Percentiles rank a stretch among this genome's conserved stretches.
Evolutionary conservation across 768 basidiomycete genomes (phyloP).

Genomic region (Rhodotorula graminis): DNA sequence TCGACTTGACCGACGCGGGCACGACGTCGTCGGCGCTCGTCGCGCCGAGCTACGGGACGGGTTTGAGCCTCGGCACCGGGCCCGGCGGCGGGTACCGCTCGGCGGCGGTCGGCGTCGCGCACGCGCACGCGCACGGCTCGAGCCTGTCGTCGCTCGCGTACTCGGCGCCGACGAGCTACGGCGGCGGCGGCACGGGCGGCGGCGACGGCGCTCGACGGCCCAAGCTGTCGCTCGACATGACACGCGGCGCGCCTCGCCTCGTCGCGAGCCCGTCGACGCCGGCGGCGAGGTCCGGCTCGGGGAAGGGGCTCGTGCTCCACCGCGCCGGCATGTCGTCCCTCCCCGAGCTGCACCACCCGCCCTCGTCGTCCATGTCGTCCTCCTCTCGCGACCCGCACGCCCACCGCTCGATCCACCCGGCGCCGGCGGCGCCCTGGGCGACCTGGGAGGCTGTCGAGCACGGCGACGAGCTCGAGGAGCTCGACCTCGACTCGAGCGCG

Average conservation of each 20-base stretch:
- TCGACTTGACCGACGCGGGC: background rate
- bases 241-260: background rate
- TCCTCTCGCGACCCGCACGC: background rate
- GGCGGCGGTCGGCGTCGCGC: too few species aligned
- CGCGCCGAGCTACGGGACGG: background rate
- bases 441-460: background rate
- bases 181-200: background rate
- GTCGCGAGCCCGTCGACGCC: background rate
- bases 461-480: background rate
- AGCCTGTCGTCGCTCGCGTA: background rate
- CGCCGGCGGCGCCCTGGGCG: background rate
- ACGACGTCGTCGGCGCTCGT: too few species aligned
- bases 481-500: background rate
- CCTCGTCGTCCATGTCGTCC: background rate
- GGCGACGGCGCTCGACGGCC: too few species aligned
- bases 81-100: too few species aligned
- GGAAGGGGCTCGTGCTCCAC: background rate
- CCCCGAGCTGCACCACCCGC: slow-evolving; percentile 5
- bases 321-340: slow-evolving; percentile 9
- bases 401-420: too few species aligned
- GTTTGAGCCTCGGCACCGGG: too few species aligned
- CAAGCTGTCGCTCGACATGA: background rate
- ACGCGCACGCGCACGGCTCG: background rate
- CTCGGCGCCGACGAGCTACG: background rate
- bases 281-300: too few species aligned